Base-by-base conservation (phyloP, 495 filamentous ascomycete species). In the Hypomontagnella monticulosa region DNA sequence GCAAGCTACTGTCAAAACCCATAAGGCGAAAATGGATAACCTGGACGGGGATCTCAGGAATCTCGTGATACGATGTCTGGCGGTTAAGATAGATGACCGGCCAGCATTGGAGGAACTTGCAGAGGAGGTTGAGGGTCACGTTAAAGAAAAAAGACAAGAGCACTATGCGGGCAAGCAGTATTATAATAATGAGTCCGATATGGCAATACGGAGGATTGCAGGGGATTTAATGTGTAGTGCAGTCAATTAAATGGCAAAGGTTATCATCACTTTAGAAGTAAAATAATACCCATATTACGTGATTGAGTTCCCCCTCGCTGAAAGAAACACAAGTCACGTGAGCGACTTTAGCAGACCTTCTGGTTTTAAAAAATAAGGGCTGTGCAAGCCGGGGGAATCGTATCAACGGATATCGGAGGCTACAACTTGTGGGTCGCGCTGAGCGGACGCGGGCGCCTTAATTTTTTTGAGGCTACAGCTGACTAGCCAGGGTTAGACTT, bases 21-120 rank as follows among this genome's bases (percentile, higher is more conserved):
- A 71, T 12, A 36, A 18, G 30, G 18, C 41, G 4, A 57, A 40
- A 19, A 23, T 66, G 23, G 37, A 57, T 0, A 66, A 66, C n/a
- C 43, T 71, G n/a, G 69, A 68, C 37, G 38, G 51, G 10, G 61
- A 68, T 38, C 57, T 71, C 40, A 61, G 57, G 46, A 61, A 55
- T 14, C 61, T 68, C 16, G 27, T 68, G 0, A 20, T 53, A 3
- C 23, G n/a, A 15, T 71, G 63, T 16, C 5, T 68, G 3, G 69
- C 69, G 10, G 4, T 34, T 1, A 18, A 34, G 1, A 2, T 34
- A n/a, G 30, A 49, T 2, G 32, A 61, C 5, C 50, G 69, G 18
- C 64, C 63, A 40, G 43, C 40, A n/a, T 57, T 71, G 4, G 55
- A 54, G 12, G 40, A 61, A 14, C 57, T 71, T 14, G 14, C 55